Conservation (phyloP, 306 rosid genomes). For the Crataegus laevigata region DNA sequence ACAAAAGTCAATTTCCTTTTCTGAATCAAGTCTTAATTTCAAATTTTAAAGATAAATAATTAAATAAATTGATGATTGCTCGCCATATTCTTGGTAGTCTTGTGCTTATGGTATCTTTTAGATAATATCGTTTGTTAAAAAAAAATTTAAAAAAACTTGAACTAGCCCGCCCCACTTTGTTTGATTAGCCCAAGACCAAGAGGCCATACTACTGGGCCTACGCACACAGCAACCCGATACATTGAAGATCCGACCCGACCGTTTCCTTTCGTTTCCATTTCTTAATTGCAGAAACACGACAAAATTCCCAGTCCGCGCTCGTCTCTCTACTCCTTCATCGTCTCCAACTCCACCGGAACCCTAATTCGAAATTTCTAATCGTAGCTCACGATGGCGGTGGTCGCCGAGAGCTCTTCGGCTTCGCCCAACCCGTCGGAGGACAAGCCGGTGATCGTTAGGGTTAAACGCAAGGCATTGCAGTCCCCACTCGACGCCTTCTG, state of each 20-base stretch:
- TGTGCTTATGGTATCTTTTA: no score
- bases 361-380: not conserved
- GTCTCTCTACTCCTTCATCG: not conserved
- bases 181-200: not conserved
- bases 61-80: not conserved
- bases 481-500: slow-evolving; percentile 76
- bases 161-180: not conserved
- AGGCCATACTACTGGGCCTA: not conserved
- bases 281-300: not conserved
- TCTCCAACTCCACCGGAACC: not conserved
- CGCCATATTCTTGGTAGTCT: not conserved
- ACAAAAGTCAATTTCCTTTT: no score
- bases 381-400: slow-evolving; percentile 18
- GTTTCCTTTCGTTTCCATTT: not conserved
- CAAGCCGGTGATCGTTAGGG: slow-evolving; percentile 79
- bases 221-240: not conserved
- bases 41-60: no score
- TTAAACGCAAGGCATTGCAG: slow-evolving; percentile 71
- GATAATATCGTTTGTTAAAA: no score
- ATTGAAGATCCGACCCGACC: not conserved
- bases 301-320: not conserved
- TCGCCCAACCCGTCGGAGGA: slow-evolving; percentile 15
- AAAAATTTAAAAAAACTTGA: not conserved
- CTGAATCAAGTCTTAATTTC: not conserved
- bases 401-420: slow-evolving; percentile 60